Percentiles rank a stretch among this genome's conserved stretches.
These are phyloP conservation scores for Trypanosoma scelopori DNA, from an alignment of 208 protist genomes.

Conservation along the genomic window DNA sequence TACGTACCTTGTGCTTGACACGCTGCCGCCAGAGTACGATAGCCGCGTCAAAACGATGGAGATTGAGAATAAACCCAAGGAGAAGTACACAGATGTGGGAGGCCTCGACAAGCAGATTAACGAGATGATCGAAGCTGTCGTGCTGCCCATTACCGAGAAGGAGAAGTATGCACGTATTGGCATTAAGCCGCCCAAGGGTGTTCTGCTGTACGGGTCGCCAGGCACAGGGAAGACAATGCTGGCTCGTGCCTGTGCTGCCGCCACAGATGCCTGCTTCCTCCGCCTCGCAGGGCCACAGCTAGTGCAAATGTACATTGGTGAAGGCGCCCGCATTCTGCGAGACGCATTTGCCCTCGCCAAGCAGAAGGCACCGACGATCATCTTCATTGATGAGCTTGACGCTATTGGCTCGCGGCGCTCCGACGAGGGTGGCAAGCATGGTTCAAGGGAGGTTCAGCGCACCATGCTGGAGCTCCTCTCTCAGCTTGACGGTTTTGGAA, in stretches of 20 bases:
- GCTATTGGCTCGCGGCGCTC: slow-evolving; percentile 99
- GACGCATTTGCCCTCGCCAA: slow-evolving; percentile 99
- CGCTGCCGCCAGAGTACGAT: slow-evolving; percentile 99
- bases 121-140: slow-evolving; percentile 98
- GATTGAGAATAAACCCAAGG: slow-evolving; percentile 99
- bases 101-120: slow-evolving; percentile 99
- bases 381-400: slow-evolving; percentile 99
- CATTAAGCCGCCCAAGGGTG: slow-evolving; percentile 99
- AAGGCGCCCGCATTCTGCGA: slow-evolving; percentile 99
- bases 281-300: slow-evolving; percentile 99
- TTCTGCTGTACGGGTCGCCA: slow-evolving; percentile 97
- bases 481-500: slow-evolving; percentile 99
- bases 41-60: slow-evolving; percentile 99
- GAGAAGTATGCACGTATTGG: slow-evolving; percentile 98
- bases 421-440: slow-evolving; percentile 96
- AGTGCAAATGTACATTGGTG: slow-evolving; percentile 98
- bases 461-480: slow-evolving; percentile 99
- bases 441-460: slow-evolving; percentile 98
- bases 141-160: slow-evolving; percentile 99
- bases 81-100: slow-evolving; percentile 99
- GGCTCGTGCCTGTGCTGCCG: slow-evolving; percentile 98
- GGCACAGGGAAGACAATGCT: slow-evolving; percentile 98
- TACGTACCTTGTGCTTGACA: slow-evolving; percentile 99
- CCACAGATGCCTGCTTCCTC: slow-evolving; percentile 99
- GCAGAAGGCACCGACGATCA: slow-evolving; percentile 99